Conservation (phyloP, 768 basidiomycete species). For the Lactifluus rugatus region DNA sequence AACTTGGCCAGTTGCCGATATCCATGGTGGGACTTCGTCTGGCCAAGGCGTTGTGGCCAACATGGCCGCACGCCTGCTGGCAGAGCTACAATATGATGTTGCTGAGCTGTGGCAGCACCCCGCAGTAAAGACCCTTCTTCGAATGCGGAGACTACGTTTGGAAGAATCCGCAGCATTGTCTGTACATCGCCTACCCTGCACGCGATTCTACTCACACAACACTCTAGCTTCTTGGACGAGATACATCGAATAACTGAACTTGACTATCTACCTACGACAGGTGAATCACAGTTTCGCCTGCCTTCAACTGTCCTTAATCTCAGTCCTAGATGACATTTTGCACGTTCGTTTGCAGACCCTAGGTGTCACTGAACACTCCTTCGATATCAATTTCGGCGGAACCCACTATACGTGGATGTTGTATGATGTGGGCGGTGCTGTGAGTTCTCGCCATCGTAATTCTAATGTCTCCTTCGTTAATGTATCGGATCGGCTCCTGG, state of each 20-base stretch:
- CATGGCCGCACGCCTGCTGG: slow-evolving; percentile 47
- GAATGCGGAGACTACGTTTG: slow-evolving; percentile 49
- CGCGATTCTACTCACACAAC: slow-evolving; percentile 1
- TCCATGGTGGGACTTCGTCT: slow-evolving; percentile 25
- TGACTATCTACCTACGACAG: slow-evolving; percentile 64
- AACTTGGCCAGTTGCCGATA: slow-evolving; percentile 32
- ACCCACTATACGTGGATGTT: slow-evolving; percentile 64
- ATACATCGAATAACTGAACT: slow-evolving; percentile 55
- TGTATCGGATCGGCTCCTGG: neutral
- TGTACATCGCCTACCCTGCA: slow-evolving; percentile 23
- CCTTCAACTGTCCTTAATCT: neutral
- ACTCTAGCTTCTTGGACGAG: slow-evolving; percentile 53
- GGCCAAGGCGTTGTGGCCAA: slow-evolving; percentile 34
- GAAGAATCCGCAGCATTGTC: slow-evolving; percentile 75
- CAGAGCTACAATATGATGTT: slow-evolving; percentile 41
- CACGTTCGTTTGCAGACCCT: slow-evolving; percentile 74
- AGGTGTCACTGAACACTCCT: slow-evolving; percentile 68
- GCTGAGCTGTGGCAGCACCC: slow-evolving; percentile 61
- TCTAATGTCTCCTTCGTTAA: slow-evolving; percentile 5
- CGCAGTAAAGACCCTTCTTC: slow-evolving; percentile 48
- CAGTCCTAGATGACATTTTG: slow-evolving; percentile 55
- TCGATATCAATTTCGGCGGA: slow-evolving; percentile 55
- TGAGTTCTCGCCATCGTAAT: slow-evolving; percentile 30
- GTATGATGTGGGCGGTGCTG: slow-evolving; percentile 79
- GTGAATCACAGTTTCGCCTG: slow-evolving; percentile 27